Percentiles rank a stretch among this genome's conserved stretches.
phyloP scores from a whole-genome alignment of 2,329 filamentous ascomycete species.

The Podosphaera xanthii region DNA sequence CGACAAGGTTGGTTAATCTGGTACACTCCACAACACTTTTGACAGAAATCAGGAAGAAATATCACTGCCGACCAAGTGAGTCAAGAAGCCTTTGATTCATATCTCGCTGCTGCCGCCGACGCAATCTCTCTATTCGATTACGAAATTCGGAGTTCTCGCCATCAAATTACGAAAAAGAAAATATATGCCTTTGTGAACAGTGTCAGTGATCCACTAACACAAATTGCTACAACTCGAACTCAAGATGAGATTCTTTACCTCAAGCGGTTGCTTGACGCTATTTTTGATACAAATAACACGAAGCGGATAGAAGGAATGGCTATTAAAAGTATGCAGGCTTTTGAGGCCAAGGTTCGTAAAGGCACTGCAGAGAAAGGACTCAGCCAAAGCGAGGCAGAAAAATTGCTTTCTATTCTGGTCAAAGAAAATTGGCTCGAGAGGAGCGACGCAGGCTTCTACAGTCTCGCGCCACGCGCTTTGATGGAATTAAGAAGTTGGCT shows the following conservation, averaged over 20 bases:
- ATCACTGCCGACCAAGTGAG: slow-evolving; percentile 40
- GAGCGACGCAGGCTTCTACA: slow-evolving; percentile 49
- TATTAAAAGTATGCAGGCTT: slow-evolving; percentile 53
- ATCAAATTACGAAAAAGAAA: slow-evolving; percentile 44
- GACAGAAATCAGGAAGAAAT: slow-evolving; percentile 19
- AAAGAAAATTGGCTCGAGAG: slow-evolving; percentile 69
- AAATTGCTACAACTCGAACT: slow-evolving; percentile 60
- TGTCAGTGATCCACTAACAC: slow-evolving; percentile 61
- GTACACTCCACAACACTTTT: slow-evolving; percentile 1
- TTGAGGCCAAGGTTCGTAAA: slow-evolving; percentile 43
- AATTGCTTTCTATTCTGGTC: slow-evolving; percentile 43
- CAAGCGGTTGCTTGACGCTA: slow-evolving; percentile 66
- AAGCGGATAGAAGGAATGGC: slow-evolving; percentile 63
- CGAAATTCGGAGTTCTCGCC: slow-evolving; percentile 54
- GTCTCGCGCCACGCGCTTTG: slow-evolving; percentile 50
- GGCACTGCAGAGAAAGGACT: slow-evolving; percentile 32
- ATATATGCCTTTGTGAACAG: slow-evolving; percentile 75
- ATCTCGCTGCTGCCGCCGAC: slow-evolving; percentile 46
- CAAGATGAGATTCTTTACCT: slow-evolving; percentile 78
- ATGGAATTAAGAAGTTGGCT: slow-evolving; percentile 75
- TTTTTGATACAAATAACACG: slow-evolving; percentile 80
- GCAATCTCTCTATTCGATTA: slow-evolving; percentile 63
- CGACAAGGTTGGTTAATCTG: slow-evolving; percentile 8
- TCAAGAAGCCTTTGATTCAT: slow-evolving; percentile 40
- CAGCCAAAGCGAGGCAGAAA: slow-evolving; percentile 57